These are phyloP conservation scores for Coemansia sp. DNA, from an alignment of 192 early-diverging fungal genomes.

Conservation along the genomic window DNA sequence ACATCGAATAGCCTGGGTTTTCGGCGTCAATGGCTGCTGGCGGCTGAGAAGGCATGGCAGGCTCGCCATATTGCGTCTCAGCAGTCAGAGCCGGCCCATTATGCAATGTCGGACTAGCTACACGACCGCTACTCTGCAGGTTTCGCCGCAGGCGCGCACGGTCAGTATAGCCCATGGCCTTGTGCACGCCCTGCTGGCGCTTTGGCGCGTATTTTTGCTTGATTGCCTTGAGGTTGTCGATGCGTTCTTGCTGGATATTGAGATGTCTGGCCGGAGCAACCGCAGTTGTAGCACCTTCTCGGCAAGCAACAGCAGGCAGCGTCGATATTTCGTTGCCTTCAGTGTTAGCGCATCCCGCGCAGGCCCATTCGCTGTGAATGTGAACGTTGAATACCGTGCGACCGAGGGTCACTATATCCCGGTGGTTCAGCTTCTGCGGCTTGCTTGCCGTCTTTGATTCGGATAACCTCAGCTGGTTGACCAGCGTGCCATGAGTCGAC, in stretches of 20 bases:
- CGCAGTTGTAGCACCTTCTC: not conserved
- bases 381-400: conserved; percentile 60
- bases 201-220: conserved; percentile 12
- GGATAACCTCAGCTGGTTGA: conserved; percentile 64
- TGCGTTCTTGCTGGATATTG: conserved; percentile 11
- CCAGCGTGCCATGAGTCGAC: conserved; percentile 72
- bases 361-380: conserved; percentile 60
- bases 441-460: conserved; percentile 59
- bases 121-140: not conserved
- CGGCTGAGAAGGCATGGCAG: not conserved
- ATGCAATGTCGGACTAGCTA: not conserved
- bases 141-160: conserved; percentile 20
- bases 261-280: not conserved
- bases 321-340: conserved; percentile 51
- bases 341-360: conserved; percentile 56
- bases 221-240: conserved; percentile 20
- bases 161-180: conserved; percentile 15
- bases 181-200: not conserved
- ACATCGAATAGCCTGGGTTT: conserved; percentile 32
- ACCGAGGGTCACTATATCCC: conserved; percentile 58
- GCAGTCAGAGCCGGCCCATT: not conserved
- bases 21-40: conserved; percentile 4
- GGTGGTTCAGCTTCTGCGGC: conserved; percentile 55
- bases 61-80: too few species aligned
- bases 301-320: too few species aligned